Conservation (phyloP, 2,329 filamentous ascomycete genomes). For the Chrysoporthe austroafricana region DNA sequence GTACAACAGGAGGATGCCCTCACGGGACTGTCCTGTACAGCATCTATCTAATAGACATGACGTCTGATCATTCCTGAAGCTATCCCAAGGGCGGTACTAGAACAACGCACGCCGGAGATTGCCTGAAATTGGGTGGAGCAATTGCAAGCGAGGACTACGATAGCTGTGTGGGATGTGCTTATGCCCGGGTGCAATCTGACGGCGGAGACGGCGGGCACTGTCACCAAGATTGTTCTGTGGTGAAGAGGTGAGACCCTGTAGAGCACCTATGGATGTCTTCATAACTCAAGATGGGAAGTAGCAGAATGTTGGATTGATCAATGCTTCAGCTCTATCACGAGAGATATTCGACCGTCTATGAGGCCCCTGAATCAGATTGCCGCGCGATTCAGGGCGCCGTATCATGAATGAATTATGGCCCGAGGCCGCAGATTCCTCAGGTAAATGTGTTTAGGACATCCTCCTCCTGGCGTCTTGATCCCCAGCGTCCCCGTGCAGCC, state of each 20-base stretch:
- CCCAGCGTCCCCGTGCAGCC: background rate
- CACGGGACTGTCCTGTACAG: background rate
- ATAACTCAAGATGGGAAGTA: background rate
- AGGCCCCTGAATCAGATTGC: background rate
- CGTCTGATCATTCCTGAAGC: background rate
- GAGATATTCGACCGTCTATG: background rate
- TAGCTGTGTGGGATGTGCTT: constrained; percentile 3
- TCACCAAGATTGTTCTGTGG: background rate
- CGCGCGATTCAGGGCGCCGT: background rate
- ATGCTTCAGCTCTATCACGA: background rate
- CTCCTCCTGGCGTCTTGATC: constrained; percentile 20
- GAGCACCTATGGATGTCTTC: background rate
- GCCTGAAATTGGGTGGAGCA: background rate
- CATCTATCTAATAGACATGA: background rate
- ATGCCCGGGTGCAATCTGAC: background rate
- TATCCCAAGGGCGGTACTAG: background rate
- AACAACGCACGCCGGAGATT: background rate
- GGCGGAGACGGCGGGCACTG: background rate
- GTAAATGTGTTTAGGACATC: background rate
- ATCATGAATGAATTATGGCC: background rate
- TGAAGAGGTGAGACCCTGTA: background rate
- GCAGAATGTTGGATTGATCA: background rate
- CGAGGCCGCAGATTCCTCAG: background rate
- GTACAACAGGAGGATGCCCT: background rate
- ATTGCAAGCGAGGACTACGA: constrained; percentile 3